A percentile compares a stretch with the other conserved stretches of the same genome.
These are phyloP conservation scores for Corymbia maculata DNA, from an alignment of 345 rosid genomes.

Conservation along the genomic window DNA sequence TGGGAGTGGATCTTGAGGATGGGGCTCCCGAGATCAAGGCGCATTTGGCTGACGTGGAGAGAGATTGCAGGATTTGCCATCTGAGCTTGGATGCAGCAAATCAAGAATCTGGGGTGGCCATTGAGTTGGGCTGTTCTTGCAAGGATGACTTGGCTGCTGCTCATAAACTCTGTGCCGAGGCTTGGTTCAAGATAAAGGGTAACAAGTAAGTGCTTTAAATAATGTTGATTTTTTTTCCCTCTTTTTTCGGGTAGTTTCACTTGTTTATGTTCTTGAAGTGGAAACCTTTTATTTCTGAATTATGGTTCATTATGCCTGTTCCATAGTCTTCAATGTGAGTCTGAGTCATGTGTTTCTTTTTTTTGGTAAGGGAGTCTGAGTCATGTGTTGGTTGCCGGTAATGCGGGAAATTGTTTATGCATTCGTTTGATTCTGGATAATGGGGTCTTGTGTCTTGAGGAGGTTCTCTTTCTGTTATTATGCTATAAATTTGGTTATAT, in stretches of 20 bases:
- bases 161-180: constrained; percentile 37
- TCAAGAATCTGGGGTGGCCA: constrained; percentile 18
- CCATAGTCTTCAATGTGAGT: background rate
- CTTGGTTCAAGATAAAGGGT: constrained; percentile 42
- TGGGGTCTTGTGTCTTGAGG: background rate
- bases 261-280: background rate
- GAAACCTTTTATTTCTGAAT: background rate
- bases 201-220: constrained; percentile 15
- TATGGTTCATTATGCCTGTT: background rate
- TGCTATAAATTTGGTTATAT: background rate
- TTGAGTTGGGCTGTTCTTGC: constrained; percentile 35
- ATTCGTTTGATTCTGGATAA: background rate
- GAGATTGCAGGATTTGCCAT: constrained; percentile 13
- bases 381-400: background rate
- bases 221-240: too few relatives aligned
- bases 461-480: background rate
- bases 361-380: too few relatives aligned
- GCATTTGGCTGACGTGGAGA: background rate
- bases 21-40: background rate
- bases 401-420: background rate
- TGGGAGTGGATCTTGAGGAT: constrained; percentile 1
- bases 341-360: background rate
- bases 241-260: background rate
- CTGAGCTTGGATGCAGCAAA: constrained; percentile 1
- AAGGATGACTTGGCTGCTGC: constrained; percentile 37